These are phyloP conservation scores for Cladophialophora psammophila DNA, from an alignment of 2,329 filamentous ascomycete species.

Conservation along the genomic window DNA sequence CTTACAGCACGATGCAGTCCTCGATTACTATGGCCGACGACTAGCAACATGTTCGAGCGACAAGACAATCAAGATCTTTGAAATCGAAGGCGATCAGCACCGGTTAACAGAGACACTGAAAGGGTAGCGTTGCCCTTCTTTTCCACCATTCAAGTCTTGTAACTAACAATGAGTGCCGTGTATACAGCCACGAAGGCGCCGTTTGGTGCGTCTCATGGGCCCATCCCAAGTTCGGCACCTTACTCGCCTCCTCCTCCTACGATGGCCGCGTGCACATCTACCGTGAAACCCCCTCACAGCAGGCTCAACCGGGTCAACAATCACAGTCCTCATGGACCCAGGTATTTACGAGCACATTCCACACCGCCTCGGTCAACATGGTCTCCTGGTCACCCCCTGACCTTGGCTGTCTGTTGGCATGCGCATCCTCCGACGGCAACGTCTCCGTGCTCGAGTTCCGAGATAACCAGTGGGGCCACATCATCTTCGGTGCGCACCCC, in stretches of 20 bases:
- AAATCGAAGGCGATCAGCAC: constrained; percentile 92
- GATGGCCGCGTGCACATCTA: constrained; percentile 99
- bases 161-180: neutral
- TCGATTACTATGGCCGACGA: constrained; percentile 97
- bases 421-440: constrained; percentile 90
- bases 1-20: constrained; percentile 87
- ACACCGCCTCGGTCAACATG: constrained; percentile 96
- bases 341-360: constrained; percentile 90
- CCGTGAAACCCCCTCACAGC: constrained; percentile 69
- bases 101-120: constrained; percentile 90
- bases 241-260: constrained; percentile 92
- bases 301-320: constrained; percentile 42
- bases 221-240: constrained; percentile 97
- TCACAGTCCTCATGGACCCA: constrained; percentile 73
- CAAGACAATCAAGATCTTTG: constrained; percentile 99
- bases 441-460: constrained; percentile 96
- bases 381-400: constrained; percentile 98
- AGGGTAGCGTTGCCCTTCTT: constrained; percentile 65
- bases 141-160: neutral
- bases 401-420: constrained; percentile 90
- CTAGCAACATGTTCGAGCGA: constrained; percentile 97
- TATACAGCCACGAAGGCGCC: constrained; percentile 84
- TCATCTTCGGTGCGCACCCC: constrained; percentile 88
- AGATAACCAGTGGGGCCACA: constrained; percentile 90
- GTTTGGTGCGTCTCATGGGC: constrained; percentile 99